Evolutionary conservation across 176 grass and related monocot species (phyloP).

Genomic region (Miscanthus lutarioriparius): DNA sequence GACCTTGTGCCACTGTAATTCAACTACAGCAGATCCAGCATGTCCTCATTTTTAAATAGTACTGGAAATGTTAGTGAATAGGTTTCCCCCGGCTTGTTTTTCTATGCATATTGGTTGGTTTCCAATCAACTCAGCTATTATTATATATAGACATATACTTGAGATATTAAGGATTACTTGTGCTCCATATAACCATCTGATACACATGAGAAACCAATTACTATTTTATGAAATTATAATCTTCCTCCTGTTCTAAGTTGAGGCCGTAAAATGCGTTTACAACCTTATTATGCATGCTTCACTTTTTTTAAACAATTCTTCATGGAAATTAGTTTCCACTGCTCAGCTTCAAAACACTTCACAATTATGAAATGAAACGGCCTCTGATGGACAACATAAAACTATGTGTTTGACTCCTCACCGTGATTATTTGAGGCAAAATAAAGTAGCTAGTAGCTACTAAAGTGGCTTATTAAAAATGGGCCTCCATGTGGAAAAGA

Average conservation of each 20-base stretch:
- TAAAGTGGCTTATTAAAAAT: slow-evolving; percentile 27
- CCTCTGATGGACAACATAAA: not conserved
- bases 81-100: not conserved
- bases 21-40: not conserved
- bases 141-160: not conserved
- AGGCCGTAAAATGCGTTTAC: too few species aligned
- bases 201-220: too few species aligned
- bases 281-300: too few species aligned
- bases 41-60: not conserved
- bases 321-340: too few species aligned
- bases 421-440: slow-evolving; percentile 1
- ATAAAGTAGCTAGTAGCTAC: not conserved
- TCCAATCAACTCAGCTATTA: too few species aligned
- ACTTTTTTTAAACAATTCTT: too few species aligned
- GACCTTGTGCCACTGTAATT: not conserved
- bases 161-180: not conserved
- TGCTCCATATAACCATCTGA: not conserved
- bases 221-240: too few species aligned
- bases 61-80: too few species aligned
- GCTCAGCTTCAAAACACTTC: not conserved
- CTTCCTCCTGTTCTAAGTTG: too few species aligned
- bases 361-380: not conserved
- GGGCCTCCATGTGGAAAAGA: slow-evolving; percentile 14
- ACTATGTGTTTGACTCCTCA: slow-evolving; percentile 6
- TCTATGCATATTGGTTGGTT: not conserved